Evolutionary conservation across 306 rosid genomes (phyloP).

Genomic region (Prosopis cineraria): DNA sequence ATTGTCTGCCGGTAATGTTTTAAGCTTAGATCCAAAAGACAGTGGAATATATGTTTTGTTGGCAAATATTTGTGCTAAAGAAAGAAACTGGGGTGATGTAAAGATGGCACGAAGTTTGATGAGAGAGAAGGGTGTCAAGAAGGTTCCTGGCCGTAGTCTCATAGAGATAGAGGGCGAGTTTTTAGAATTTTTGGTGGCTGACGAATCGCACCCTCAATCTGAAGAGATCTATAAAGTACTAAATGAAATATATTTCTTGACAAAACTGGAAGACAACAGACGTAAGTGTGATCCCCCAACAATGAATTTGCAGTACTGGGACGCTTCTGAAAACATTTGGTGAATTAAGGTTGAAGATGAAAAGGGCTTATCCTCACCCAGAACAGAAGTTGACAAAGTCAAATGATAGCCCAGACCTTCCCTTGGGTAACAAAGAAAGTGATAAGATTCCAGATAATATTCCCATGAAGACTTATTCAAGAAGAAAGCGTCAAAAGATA

Average conservation of each 20-base stretch:
- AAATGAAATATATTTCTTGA: conserved; percentile 42
- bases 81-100: conserved; percentile 69
- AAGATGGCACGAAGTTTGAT: conserved; percentile 66
- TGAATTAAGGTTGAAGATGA: no score
- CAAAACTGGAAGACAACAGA: conserved; percentile 43
- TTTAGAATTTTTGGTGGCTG: conserved; percentile 71
- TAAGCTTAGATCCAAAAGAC: conserved; percentile 68
- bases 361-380: background rate
- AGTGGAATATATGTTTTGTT: conserved; percentile 66
- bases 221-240: conserved; percentile 56
- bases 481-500: no score
- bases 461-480: no score
- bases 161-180: conserved; percentile 67
- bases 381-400: background rate
- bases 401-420: background rate
- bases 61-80: conserved; percentile 63
- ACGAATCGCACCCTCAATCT: conserved; percentile 68
- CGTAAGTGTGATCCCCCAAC: background rate
- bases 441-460: no score
- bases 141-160: conserved; percentile 72
- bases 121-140: conserved; percentile 77
- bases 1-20: conserved; percentile 51
- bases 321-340: background rate
- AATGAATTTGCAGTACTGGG: background rate
- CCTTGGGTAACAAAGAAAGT: background rate